These are phyloP conservation scores for Hanseniaspora occidentalis DNA, from an alignment of 805 yeast genomes.

Conservation along the genomic window DNA sequence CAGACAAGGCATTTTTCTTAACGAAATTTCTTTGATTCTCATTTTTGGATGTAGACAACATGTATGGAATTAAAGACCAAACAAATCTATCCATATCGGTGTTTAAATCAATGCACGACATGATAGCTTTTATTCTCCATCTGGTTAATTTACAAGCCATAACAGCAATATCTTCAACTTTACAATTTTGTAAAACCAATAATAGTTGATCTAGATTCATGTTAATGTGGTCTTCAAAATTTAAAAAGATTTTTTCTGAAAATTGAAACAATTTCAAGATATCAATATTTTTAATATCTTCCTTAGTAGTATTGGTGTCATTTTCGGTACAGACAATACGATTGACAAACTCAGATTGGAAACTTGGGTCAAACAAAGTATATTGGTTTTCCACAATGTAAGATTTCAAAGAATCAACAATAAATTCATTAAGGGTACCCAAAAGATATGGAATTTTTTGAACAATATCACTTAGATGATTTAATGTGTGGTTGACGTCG, in stretches of 20 bases:
- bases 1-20: conserved; percentile 32
- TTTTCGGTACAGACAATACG: neutral
- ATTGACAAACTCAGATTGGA: neutral
- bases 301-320: neutral
- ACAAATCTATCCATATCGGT: conserved; percentile 19
- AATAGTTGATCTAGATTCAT: conserved; percentile 18
- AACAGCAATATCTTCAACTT: conserved; percentile 27
- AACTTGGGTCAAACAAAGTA: neutral
- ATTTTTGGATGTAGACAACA: conserved; percentile 16
- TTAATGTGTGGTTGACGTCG: neutral
- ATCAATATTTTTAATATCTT: neutral
- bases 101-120: conserved; percentile 9
- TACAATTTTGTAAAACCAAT: conserved; percentile 25
- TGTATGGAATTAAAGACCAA: conserved; percentile 37
- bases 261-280: neutral
- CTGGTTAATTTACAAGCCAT: conserved; percentile 31
- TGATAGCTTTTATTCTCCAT: conserved; percentile 38
- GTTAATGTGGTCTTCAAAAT: neutral
- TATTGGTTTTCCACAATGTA: neutral
- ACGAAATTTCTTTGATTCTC: conserved; percentile 19
- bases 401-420: neutral
- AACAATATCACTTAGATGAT: neutral
- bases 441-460: neutral
- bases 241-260: neutral
- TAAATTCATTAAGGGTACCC: neutral